Evolutionary conservation across 2,329 filamentous ascomycete genomes (phyloP).

Genomic region (Ophiocordyceps camponoti-saundersi): DNA sequence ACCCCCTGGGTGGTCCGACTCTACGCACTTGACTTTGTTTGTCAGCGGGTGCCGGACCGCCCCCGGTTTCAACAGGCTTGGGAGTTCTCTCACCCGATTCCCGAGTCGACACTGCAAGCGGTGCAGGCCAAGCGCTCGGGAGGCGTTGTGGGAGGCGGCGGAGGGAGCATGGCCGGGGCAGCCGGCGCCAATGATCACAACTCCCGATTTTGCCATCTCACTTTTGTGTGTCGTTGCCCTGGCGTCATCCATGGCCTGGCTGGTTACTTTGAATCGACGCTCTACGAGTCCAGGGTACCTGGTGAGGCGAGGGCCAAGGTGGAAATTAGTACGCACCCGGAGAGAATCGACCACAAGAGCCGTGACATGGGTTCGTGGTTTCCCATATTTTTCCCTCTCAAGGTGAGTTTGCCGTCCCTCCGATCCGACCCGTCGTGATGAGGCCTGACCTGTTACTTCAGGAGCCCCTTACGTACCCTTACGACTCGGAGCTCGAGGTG

Average conservation of each 20-base stretch:
- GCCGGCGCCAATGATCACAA: conserved; percentile 87
- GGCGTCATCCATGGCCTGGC: conserved; percentile 82
- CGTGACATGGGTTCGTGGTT: conserved; percentile 99
- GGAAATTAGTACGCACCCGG: conserved; percentile 83
- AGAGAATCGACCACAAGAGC: conserved; percentile 83
- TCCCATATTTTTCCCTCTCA: conserved; percentile 92
- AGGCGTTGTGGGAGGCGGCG: conserved; percentile 48
- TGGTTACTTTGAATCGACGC: conserved; percentile 92
- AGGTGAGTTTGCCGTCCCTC: conserved; percentile 38
- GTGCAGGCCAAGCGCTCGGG: conserved; percentile 41
- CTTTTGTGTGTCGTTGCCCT: conserved; percentile 60
- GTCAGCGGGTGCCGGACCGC: conserved; percentile 40
- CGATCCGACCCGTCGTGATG: background rate
- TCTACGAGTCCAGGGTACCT: conserved; percentile 46
- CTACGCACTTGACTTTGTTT: conserved; percentile 75
- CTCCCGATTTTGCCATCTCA: conserved; percentile 57
- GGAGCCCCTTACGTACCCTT: conserved; percentile 74
- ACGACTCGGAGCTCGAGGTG: conserved; percentile 69
- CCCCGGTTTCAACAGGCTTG: conserved; percentile 58
- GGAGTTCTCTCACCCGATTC: conserved; percentile 67
- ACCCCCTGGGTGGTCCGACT: conserved; percentile 92
- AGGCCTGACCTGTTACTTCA: conserved; percentile 15
- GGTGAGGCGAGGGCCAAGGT: conserved; percentile 33
- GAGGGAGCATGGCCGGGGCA: conserved; percentile 56
- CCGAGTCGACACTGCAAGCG: conserved; percentile 35